Conservation (phyloP, 1,284 basidiomycete species). For the Trichosporon ovoides region DNA sequence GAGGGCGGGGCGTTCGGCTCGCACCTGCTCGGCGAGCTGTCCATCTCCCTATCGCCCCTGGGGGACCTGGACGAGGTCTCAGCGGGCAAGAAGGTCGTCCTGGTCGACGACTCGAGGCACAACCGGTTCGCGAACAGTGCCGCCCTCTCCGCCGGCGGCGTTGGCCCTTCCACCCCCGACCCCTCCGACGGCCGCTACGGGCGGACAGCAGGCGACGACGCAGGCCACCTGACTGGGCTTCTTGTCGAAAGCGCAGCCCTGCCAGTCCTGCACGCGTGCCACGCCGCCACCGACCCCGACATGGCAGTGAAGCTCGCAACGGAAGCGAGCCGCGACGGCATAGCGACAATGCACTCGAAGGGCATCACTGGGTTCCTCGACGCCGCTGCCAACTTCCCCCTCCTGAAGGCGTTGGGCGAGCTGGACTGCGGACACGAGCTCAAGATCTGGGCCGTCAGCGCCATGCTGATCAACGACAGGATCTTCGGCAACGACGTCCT, state of each 20-base stretch:
- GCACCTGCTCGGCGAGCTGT: not conserved
- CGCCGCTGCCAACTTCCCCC: not conserved
- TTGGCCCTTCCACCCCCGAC: not conserved
- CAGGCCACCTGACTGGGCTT: too few species aligned
- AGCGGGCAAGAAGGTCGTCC: not conserved
- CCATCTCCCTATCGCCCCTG: not conserved
- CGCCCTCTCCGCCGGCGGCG: not conserved
- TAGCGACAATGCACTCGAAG: not conserved
- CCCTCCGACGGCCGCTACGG: too few species aligned
- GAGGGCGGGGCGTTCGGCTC: not conserved
- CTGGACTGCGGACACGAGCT: not conserved
- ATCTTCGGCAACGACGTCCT: not conserved
- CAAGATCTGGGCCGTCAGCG: not conserved
- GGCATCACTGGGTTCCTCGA: constrained; percentile 3
- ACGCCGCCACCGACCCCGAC: too few species aligned
- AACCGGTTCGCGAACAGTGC: constrained; percentile 5
- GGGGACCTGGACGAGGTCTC: not conserved
- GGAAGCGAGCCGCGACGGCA: too few species aligned
- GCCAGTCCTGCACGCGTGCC: too few species aligned
- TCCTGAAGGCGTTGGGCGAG: not conserved
- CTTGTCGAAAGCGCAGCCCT: too few species aligned
- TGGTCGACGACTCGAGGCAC: not conserved
- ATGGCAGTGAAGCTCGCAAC: too few species aligned
- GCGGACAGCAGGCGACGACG: too few species aligned
- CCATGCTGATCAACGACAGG: constrained; percentile 5